Percentiles rank a stretch among this genome's conserved stretches.
These are phyloP conservation scores for Gyromitra esculenta DNA, from an alignment of 2,329 filamentous ascomycete genomes.

Conservation along the genomic window DNA sequence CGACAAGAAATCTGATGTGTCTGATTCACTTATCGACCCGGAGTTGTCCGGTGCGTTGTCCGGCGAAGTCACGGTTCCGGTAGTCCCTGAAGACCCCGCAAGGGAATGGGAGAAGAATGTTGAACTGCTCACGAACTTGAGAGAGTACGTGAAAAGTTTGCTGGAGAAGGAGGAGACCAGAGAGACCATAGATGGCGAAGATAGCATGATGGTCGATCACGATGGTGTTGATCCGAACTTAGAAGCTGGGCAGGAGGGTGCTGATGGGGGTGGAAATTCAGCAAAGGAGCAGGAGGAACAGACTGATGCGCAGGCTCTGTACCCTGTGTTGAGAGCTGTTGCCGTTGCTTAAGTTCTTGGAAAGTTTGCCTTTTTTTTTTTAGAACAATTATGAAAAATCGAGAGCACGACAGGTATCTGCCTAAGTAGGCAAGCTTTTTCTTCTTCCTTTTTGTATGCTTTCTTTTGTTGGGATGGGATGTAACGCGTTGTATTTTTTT, in stretches of 20 bases:
- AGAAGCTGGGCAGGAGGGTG: constrained; percentile 35
- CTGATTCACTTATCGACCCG: constrained; percentile 53
- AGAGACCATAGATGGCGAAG: constrained; percentile 35
- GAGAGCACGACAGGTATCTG: constrained; percentile 19
- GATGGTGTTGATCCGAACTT: constrained; percentile 34
- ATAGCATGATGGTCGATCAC: constrained; percentile 46
- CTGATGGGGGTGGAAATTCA: constrained; percentile 19
- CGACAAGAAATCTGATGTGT: constrained; percentile 49
- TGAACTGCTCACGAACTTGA: constrained; percentile 46
- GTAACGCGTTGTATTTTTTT: constrained; percentile 44
- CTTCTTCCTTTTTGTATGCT: constrained; percentile 33
- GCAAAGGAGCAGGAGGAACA: constrained; percentile 44
- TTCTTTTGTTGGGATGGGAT: constrained; percentile 51
- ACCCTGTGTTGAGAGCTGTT: constrained; percentile 54
- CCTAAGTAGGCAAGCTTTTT: constrained; percentile 42
- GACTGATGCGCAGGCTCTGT: constrained; percentile 53
- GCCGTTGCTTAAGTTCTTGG: constrained; percentile 49
- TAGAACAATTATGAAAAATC: constrained; percentile 32
- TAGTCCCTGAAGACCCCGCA: constrained; percentile 31
- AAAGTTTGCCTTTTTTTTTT: constrained; percentile 12
- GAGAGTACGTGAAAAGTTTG: constrained; percentile 46
- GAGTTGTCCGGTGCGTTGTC: constrained; percentile 51
- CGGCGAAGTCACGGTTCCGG: constrained; percentile 17
- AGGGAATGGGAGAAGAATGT: constrained; percentile 49
- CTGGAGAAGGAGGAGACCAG: constrained; percentile 50